Evolutionary conservation across 441 rosid species (phyloP), one percentile per base, ranked within the genome.

Genomic region (Mallotus repandus): DNA sequence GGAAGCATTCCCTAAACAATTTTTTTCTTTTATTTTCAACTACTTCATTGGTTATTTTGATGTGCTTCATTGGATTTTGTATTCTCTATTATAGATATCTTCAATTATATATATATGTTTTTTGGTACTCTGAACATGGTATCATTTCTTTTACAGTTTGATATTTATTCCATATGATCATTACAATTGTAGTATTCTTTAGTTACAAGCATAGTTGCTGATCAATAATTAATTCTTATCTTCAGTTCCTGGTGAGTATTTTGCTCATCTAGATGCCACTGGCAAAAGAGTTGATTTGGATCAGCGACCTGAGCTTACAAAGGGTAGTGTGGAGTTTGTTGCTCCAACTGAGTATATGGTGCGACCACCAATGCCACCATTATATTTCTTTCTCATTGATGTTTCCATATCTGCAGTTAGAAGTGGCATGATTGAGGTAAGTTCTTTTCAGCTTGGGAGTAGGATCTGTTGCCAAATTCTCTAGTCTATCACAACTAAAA

Each of bases 261-360:
- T 88, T 84, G 89, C 97, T 61, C 92, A 88, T 82, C 83, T 96
- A 74, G 99, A 94, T 86, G 93, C 98, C 76, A 84, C 87, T 77
- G 97, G 99, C 60, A 81, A 87, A 84, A 92, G 99, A 84, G 76
- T 92, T 78, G 99, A 96, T 85, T 77, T 96, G 83, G 95, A 93
- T 83, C 96, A 91, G 85, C 85, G 99, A 78, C 98, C 96, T 78
- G 99, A 96, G 79, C 98, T 96, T 78, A 87, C 79, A 22, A 87
- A 89, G 82, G 98, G 99, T 9, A 96, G 98, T 84, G 94, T 94
- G 69, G 99, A 96, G 79, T 91, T 88, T 82, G 91, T 96, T 80
- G 98, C 98, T 83, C 98, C 98, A 76, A 89, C 98, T 25, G 99
- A 96, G 79, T 96, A 94, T 78, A 96, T 96, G 99, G 99, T 94